These are phyloP conservation scores for Corchorus capsularis DNA, from an alignment of 345 rosid species.

Conservation along the genomic window DNA sequence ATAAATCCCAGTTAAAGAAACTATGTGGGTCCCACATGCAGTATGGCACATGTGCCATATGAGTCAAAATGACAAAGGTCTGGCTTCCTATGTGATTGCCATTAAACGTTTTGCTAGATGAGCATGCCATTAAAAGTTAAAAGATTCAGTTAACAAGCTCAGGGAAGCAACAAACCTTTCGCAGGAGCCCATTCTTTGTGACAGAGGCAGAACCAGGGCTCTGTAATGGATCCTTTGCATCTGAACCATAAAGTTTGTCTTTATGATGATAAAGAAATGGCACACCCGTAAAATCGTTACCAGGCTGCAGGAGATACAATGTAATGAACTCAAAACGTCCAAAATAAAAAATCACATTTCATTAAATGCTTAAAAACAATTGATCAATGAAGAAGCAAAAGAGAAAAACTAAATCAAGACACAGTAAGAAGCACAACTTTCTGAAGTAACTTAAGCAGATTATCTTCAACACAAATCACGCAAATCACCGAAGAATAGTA, in stretches of 20 bases:
- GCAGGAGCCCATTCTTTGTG: constrained; percentile 39
- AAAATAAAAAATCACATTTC: not conserved
- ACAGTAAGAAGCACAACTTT: not conserved
- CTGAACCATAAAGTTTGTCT: constrained; percentile 37
- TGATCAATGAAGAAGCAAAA: not conserved
- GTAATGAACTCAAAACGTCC: constrained; percentile 13
- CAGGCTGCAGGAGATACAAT: constrained; percentile 36
- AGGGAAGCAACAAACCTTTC: constrained; percentile 43
- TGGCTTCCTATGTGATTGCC: constrained; percentile 10
- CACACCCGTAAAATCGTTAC: constrained; percentile 36
- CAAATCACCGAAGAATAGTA: not conserved
- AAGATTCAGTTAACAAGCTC: constrained; percentile 13
- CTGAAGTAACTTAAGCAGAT: constrained; percentile 10
- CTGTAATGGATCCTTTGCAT: constrained; percentile 44
- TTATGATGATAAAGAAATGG: constrained; percentile 36
- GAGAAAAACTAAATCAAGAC: not conserved
- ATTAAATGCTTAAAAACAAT: not conserved
- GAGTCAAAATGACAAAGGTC: not conserved
- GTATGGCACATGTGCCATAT: not conserved
- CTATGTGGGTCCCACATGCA: not conserved
- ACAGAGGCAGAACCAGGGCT: constrained; percentile 47
- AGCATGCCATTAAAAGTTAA: not conserved
- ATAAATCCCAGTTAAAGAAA: not conserved
- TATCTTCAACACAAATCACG: constrained; percentile 13
- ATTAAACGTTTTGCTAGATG: constrained; percentile 2